These are phyloP conservation scores for Porphyra umbilicalis DNA, from an alignment of 31 red algal genomes.

Conservation along the genomic window DNA sequence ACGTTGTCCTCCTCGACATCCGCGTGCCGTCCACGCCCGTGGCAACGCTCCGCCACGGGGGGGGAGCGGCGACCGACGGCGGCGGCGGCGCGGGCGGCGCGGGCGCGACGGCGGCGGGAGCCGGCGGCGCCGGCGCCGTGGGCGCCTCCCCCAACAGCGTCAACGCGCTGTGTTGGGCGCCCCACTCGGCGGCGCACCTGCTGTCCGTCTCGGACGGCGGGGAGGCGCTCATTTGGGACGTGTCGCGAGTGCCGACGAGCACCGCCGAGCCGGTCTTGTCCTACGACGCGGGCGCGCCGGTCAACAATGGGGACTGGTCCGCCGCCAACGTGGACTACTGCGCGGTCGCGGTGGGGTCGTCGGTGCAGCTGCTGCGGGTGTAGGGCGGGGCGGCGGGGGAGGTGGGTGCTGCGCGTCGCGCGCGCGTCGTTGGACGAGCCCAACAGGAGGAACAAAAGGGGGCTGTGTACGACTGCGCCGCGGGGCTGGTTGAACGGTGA, in stretches of 20 bases:
- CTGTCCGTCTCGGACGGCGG: slow-evolving; percentile 72
- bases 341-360: slow-evolving; percentile 43
- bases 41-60: slow-evolving; percentile 41
- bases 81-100: not conserved
- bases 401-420: too few relatives aligned
- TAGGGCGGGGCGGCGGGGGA: too few relatives aligned
- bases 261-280: slow-evolving; percentile 53
- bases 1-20: slow-evolving; percentile 81
- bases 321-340: slow-evolving; percentile 68
- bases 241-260: slow-evolving; percentile 49
- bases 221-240: slow-evolving; percentile 80
- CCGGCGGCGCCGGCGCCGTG: not conserved
- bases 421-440: too few relatives aligned
- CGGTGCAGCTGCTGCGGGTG: slow-evolving; percentile 60
- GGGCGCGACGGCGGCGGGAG: slow-evolving; percentile 10
- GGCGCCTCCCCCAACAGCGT: slow-evolving; percentile 35
- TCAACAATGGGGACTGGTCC: slow-evolving; percentile 87
- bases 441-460: too few relatives aligned
- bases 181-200: slow-evolving; percentile 59
- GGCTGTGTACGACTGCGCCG: too few relatives aligned
- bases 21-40: slow-evolving; percentile 88
- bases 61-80: not conserved
- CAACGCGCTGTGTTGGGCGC: slow-evolving; percentile 87
- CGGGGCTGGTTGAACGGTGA: too few relatives aligned
- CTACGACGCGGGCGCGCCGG: slow-evolving; percentile 48